These are phyloP conservation scores for Phaeophleospora eucalypticola DNA, from an alignment of 2,329 filamentous ascomycete genomes.

Conservation along the genomic window DNA sequence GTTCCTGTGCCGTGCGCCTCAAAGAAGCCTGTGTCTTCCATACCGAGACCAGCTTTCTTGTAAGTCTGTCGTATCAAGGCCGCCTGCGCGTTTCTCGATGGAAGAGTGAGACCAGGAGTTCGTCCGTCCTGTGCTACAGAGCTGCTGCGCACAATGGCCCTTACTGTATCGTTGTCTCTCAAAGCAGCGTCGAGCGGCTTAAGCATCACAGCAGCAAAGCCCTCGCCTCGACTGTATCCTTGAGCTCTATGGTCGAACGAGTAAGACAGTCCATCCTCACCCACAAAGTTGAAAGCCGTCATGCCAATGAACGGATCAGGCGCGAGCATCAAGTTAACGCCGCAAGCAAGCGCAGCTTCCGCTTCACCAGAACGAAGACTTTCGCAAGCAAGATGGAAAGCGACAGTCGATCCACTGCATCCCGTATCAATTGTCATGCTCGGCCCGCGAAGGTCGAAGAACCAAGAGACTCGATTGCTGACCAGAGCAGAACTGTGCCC, in stretches of 20 bases:
- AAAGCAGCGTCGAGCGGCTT: slow-evolving; percentile 47
- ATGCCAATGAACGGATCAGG: slow-evolving; percentile 17
- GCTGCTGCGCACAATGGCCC: slow-evolving; percentile 8
- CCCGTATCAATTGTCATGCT: slow-evolving; percentile 39
- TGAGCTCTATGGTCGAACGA: slow-evolving; percentile 35
- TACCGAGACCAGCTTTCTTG: slow-evolving; percentile 23
- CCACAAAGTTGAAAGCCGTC: slow-evolving; percentile 3
- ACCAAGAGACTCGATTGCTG: slow-evolving; percentile 16
- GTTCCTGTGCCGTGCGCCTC: slow-evolving; percentile 28
- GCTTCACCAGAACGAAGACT: slow-evolving; percentile 25
- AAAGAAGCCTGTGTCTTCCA: slow-evolving; percentile 16
- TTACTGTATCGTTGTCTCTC: slow-evolving; percentile 7
- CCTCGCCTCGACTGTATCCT: slow-evolving; percentile 53
- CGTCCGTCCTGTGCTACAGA: slow-evolving; percentile 4
- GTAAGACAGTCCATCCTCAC: not conserved
- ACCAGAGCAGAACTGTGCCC: not conserved
- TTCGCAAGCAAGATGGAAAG: slow-evolving; percentile 30
- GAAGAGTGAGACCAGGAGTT: slow-evolving; percentile 40
- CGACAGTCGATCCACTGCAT: slow-evolving; percentile 40
- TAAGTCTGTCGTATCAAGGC: slow-evolving; percentile 36
- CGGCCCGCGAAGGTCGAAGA: slow-evolving; percentile 17
- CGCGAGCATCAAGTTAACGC: slow-evolving; percentile 24
- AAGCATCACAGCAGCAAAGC: slow-evolving; percentile 47
- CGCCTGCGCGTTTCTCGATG: slow-evolving; percentile 34
- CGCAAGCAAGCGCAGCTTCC: slow-evolving; percentile 11